Conservation (phyloP, 257 asterid genomes). For the Knoxia roxburghii region DNA sequence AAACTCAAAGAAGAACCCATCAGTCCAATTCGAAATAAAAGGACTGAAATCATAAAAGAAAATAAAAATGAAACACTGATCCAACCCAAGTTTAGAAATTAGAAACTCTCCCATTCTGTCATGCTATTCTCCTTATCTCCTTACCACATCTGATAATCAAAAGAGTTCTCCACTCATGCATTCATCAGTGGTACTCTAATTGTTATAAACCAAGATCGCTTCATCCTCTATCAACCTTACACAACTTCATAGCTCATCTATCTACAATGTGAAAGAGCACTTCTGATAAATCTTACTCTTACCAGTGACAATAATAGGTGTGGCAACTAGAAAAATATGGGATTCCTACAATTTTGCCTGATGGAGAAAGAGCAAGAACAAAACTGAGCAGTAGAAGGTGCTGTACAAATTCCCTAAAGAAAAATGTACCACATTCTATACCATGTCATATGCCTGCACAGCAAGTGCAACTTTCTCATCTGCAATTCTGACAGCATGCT, state of each 20-base stretch:
- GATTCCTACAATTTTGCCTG: background rate
- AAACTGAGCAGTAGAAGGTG: background rate
- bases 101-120: background rate
- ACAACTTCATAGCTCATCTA: background rate
- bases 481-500: constrained; percentile 92
- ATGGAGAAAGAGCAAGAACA: background rate
- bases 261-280: background rate
- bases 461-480: constrained; percentile 96
- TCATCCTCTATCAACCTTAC: background rate
- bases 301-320: no score
- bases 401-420: background rate
- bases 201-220: background rate
- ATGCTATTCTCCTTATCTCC: background rate
- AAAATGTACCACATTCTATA: constrained; percentile 16
- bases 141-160: background rate
- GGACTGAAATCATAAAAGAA: background rate
- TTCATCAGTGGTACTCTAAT: background rate
- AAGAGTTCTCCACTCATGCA: background rate
- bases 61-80: background rate
- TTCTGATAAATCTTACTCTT: no score
- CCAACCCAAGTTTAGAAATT: background rate
- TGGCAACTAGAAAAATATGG: background rate
- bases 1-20: background rate
- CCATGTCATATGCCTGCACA: constrained; percentile 90
- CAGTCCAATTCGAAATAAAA: background rate